Percentiles rank a stretch among this genome's conserved stretches.
phyloP scores from a whole-genome alignment of 805 yeast species.

The Priceomyces haplophilus region DNA sequence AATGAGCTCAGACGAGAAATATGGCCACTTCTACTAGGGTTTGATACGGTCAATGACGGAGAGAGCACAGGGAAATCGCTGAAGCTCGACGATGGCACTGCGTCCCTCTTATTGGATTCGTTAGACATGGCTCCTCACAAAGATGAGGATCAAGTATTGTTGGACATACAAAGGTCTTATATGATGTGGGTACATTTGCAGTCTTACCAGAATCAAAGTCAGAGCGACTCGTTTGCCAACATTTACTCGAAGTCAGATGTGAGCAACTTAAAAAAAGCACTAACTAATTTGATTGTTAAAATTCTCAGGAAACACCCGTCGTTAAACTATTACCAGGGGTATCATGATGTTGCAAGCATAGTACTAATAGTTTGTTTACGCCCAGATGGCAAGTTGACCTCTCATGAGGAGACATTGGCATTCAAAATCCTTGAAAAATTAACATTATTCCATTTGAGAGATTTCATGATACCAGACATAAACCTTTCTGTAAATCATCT shows the following conservation, averaged over 20 bases:
- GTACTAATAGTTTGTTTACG: constrained; percentile 51
- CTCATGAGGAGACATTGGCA: constrained; percentile 27
- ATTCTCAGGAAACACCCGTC: constrained; percentile 60
- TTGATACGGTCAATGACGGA: constrained; percentile 7
- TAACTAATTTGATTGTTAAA: constrained; percentile 45
- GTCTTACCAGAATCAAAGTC: constrained; percentile 15
- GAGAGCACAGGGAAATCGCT: constrained; percentile 2
- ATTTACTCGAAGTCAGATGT: constrained; percentile 31
- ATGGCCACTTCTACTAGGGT: constrained; percentile 52
- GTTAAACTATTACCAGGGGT: constrained; percentile 86
- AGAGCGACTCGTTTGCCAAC: constrained; percentile 28
- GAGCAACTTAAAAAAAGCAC: constrained; percentile 35
- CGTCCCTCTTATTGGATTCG: constrained; percentile 17
- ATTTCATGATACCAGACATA: constrained; percentile 76
- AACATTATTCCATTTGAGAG: constrained; percentile 66
- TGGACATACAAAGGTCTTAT: constrained; percentile 77
- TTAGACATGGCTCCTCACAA: constrained; percentile 46
- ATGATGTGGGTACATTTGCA: constrained; percentile 34
- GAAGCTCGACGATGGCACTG: constrained; percentile 7
- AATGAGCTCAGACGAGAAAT: constrained; percentile 38
- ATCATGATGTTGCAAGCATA: constrained; percentile 79
- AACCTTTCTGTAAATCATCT: constrained; percentile 65
- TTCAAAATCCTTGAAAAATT: constrained; percentile 51
- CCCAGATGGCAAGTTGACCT: constrained; percentile 8
- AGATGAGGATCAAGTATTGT: constrained; percentile 75